A percentile compares a stretch with the other conserved stretches of the same genome.
Evolutionary conservation across 208 protist genomes (phyloP).

Genomic region (Trypanosoma cruzi): DNA sequence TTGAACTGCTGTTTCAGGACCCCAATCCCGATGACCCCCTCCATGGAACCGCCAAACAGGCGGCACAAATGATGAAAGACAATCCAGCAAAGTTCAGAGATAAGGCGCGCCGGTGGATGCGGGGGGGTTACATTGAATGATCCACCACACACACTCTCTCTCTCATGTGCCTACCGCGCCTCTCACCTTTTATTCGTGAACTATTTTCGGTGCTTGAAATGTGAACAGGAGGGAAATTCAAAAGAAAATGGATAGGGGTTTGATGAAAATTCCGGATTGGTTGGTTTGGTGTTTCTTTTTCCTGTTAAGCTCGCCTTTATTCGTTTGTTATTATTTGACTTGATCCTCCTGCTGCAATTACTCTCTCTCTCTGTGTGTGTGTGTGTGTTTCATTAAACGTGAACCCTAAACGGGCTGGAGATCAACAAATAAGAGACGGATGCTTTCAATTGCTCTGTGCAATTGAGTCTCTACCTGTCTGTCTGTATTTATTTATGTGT

Average conservation of each 20-base stretch:
- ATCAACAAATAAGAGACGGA: no score
- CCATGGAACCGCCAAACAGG: constrained; percentile 60
- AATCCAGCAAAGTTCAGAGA: constrained; percentile 46
- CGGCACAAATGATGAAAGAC: constrained; percentile 67
- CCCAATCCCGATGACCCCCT: constrained; percentile 86
- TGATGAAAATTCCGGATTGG: no score
- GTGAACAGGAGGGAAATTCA: no score
- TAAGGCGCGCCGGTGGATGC: constrained; percentile 69
- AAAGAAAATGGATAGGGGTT: no score
- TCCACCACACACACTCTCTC: not conserved
- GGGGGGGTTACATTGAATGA: constrained; percentile 44
- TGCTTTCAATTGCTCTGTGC: not conserved
- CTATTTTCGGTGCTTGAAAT: no score
- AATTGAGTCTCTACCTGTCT: not conserved
- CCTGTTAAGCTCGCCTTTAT: no score
- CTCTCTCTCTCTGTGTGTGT: no score
- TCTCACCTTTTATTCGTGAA: not conserved
- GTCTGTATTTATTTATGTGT: not conserved
- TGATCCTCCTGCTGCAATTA: no score
- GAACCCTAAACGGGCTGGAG: no score
- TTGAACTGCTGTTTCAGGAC: constrained; percentile 79
- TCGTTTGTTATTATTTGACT: no score
- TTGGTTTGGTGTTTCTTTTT: no score
- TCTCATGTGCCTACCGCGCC: not conserved
- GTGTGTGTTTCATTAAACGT: no score